phyloP scores from a whole-genome alignment of 1,284 basidiomycete species.

The Erythrobasidium hasegawianum region DNA sequence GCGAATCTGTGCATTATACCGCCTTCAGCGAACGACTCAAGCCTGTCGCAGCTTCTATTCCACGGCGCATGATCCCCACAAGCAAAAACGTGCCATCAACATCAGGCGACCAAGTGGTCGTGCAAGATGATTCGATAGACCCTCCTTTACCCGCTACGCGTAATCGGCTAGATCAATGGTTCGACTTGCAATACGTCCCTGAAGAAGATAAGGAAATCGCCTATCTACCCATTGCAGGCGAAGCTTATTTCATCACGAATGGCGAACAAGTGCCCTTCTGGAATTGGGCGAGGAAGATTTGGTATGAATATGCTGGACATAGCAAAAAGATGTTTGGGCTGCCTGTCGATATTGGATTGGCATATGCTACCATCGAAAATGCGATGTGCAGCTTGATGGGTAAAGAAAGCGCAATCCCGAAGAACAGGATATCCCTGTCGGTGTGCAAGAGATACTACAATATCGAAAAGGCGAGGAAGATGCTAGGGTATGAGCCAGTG shows the following conservation, averaged over 20 bases:
- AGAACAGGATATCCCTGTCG: constrained; percentile 64
- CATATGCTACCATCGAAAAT: constrained; percentile 69
- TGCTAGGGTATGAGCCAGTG: constrained; percentile 88
- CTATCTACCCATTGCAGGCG: constrained; percentile 60
- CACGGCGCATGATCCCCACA: constrained; percentile 41
- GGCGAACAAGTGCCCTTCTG: constrained; percentile 95
- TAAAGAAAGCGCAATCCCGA: constrained; percentile 83
- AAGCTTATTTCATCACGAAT: constrained; percentile 96
- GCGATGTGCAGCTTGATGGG: constrained; percentile 70
- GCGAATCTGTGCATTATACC: constrained; percentile 49
- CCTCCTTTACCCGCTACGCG: constrained; percentile 54
- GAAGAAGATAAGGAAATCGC: constrained; percentile 43
- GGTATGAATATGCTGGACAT: constrained; percentile 67
- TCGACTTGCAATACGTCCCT: constrained; percentile 44
- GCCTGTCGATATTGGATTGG: constrained; percentile 63
- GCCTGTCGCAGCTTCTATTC: constrained; percentile 52
- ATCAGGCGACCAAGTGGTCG: not conserved
- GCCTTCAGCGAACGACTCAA: constrained; percentile 61
- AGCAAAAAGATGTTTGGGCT: constrained; percentile 59
- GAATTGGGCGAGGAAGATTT: constrained; percentile 86
- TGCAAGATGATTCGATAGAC: constrained; percentile 53
- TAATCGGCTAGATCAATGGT: constrained; percentile 56
- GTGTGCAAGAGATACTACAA: constrained; percentile 75
- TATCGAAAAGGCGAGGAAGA: constrained; percentile 82
- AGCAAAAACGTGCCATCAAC: constrained; percentile 19